These are phyloP conservation scores for Sclerotinia trifoliorum DNA, from an alignment of 2,329 filamentous ascomycete species.

Conservation along the genomic window DNA sequence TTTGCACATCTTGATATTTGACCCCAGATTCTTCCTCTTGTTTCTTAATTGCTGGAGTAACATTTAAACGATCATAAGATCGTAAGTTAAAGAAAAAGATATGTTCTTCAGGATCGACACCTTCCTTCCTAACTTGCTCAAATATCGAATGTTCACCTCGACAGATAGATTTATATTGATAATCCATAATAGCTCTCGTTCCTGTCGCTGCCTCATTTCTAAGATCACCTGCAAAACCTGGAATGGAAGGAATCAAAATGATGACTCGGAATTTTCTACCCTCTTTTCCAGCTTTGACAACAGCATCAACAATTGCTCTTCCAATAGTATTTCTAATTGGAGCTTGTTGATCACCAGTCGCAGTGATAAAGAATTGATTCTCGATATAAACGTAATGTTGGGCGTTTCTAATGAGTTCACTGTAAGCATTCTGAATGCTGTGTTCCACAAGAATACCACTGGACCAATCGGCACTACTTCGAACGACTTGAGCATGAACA, in stretches of 20 bases:
- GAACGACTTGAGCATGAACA: slow-evolving; percentile 79
- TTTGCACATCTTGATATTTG: slow-evolving; percentile 81
- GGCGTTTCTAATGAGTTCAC: slow-evolving; percentile 79
- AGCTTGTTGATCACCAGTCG: slow-evolving; percentile 81
- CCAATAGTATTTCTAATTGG: slow-evolving; percentile 90
- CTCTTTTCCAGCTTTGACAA: slow-evolving; percentile 77
- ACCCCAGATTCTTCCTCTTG: slow-evolving; percentile 81
- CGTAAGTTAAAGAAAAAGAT: slow-evolving; percentile 94
- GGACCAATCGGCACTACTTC: slow-evolving; percentile 90
- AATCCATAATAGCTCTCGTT: slow-evolving; percentile 93
- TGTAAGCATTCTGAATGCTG: slow-evolving; percentile 85
- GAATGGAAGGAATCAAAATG: slow-evolving; percentile 84
- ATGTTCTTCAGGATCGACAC: slow-evolving; percentile 74
- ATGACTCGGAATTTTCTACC: slow-evolving; percentile 88
- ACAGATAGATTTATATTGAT: slow-evolving; percentile 94
- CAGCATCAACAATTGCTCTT: slow-evolving; percentile 84
- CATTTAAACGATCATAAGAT: slow-evolving; percentile 88
- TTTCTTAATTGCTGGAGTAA: slow-evolving; percentile 68
- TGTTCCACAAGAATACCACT: slow-evolving; percentile 83
- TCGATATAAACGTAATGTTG: slow-evolving; percentile 97
- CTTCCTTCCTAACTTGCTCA: slow-evolving; percentile 69
- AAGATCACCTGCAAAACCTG: slow-evolving; percentile 91
- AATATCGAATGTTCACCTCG: slow-evolving; percentile 91
- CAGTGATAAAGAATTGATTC: slow-evolving; percentile 96
- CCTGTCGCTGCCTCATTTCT: slow-evolving; percentile 78